Percentiles rank a stretch among this genome's conserved stretches.
Conservation (phyloP, 306 rosid genomes). For the Arachis hypogaea region DNA sequence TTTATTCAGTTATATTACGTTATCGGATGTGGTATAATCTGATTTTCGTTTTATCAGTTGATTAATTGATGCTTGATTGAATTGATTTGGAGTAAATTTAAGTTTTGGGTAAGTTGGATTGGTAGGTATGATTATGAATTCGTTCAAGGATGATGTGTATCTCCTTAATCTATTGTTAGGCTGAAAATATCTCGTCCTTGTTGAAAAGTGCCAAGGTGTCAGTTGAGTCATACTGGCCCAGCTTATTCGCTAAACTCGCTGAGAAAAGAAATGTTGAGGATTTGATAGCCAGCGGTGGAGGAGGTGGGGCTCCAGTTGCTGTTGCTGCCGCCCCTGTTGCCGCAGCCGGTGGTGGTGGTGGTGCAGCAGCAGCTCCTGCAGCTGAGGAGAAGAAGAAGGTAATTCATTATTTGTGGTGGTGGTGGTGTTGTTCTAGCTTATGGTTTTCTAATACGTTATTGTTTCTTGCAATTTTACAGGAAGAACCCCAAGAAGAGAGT, state of each 20-base stretch:
- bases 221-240: constrained; percentile 71
- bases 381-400: constrained; percentile 85
- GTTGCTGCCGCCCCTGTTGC: constrained; percentile 66
- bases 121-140: background rate
- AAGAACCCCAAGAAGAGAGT: constrained; percentile 74
- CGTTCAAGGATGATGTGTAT: background rate
- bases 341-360: constrained; percentile 40
- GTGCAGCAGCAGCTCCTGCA: constrained; percentile 56
- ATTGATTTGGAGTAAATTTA: background rate
- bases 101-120: background rate
- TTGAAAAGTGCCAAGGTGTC: constrained; percentile 61
- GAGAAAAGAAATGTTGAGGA: constrained; percentile 71
- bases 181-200: constrained; percentile 68
- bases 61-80: background rate
- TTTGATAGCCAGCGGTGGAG: constrained; percentile 66
- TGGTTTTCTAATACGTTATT: constrained; percentile 18
- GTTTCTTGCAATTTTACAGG: constrained; percentile 46
- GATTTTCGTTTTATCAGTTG: background rate
- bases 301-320: constrained; percentile 63
- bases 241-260: constrained; percentile 75
- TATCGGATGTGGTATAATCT: background rate
- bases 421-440: background rate
- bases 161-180: constrained; percentile 52
- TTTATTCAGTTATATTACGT: background rate
- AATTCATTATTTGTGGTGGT: background rate